Evolutionary conservation across 768 basidiomycete genomes (phyloP).

Genomic region (Psilocybe cubensis): DNA sequence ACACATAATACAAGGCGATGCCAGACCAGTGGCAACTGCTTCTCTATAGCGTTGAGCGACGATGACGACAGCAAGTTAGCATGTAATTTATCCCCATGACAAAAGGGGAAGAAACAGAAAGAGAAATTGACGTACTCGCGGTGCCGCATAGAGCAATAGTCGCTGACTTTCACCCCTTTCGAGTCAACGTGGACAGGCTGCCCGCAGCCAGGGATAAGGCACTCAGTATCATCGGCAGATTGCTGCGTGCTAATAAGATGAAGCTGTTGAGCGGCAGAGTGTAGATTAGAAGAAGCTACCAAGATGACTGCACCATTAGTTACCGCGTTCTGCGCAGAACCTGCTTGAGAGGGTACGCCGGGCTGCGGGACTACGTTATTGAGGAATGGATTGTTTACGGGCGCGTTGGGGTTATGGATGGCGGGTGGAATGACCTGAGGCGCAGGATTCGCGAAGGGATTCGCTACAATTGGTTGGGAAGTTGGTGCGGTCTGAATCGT

Average conservation of each 20-base stretch:
- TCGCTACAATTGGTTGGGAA: constrained; percentile 10
- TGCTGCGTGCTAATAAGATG: constrained; percentile 38
- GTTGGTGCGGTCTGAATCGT: constrained; percentile 5
- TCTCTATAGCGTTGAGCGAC: constrained; percentile 48
- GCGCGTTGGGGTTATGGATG: constrained; percentile 14
- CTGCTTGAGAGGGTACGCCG: neutral
- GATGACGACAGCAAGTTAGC: neutral
- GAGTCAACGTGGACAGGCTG: constrained; percentile 59
- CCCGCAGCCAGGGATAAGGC: constrained; percentile 60
- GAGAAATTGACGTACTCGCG: constrained; percentile 63
- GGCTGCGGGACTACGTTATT: constrained; percentile 19
- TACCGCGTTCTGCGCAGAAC: constrained; percentile 14
- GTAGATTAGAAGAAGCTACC: constrained; percentile 26
- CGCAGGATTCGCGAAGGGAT: constrained; percentile 19
- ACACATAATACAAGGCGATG: constrained; percentile 66
- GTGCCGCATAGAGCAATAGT: constrained; percentile 64
- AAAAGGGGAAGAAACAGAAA: neutral
- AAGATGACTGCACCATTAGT: constrained; percentile 31
- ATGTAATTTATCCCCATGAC: neutral
- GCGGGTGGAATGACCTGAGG: constrained; percentile 21
- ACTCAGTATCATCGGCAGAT: constrained; percentile 41
- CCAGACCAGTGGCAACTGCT: constrained; percentile 56
- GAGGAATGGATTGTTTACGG: constrained; percentile 36
- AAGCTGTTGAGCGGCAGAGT: constrained; percentile 34
- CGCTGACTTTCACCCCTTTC: constrained; percentile 51